Percentiles rank a stretch among this genome's conserved stretches.
Evolutionary conservation across 2,329 filamentous ascomycete genomes (phyloP).

Genomic region (Thelonectria discophora): DNA sequence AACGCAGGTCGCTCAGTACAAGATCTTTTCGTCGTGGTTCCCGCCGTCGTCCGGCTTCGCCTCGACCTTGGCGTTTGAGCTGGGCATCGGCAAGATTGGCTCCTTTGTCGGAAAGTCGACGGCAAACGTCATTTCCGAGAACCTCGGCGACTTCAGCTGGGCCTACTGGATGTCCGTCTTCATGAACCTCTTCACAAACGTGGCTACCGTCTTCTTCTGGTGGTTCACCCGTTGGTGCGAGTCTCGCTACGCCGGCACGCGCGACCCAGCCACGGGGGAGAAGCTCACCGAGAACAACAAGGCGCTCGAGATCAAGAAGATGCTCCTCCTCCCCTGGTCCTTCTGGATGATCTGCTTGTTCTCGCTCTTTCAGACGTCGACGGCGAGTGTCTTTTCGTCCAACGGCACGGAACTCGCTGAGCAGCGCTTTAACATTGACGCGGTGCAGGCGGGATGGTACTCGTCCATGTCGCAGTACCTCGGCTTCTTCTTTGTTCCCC

Average conservation of each 20-base stretch:
- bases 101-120: conserved; percentile 68
- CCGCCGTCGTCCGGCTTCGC: conserved; percentile 69
- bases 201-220: conserved; percentile 62
- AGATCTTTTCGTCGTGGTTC: conserved; percentile 73
- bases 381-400: conserved; percentile 61
- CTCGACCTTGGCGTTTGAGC: conserved; percentile 67
- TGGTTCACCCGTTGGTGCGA: conserved; percentile 63
- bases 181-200: conserved; percentile 71
- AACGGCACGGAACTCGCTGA: conserved; percentile 70
- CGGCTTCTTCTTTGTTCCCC: conserved; percentile 66
- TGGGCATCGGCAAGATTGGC: conserved; percentile 69
- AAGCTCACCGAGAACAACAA: conserved; percentile 67
- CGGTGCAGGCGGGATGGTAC: conserved; percentile 69
- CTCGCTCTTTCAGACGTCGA: conserved; percentile 66
- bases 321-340: conserved; percentile 66
- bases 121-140: conserved; percentile 66
- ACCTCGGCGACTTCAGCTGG: conserved; percentile 68
- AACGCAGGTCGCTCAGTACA: conserved; percentile 71
- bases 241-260: conserved; percentile 55
- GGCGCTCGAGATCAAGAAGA: conserved; percentile 63
- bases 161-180: conserved; percentile 69
- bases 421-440: conserved; percentile 64
- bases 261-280: conserved; percentile 67
- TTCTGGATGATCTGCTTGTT: conserved; percentile 66
- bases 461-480: conserved; percentile 63